These are phyloP conservation scores for Cicer yamashitae DNA, from an alignment of 306 rosid species.

Conservation along the genomic window DNA sequence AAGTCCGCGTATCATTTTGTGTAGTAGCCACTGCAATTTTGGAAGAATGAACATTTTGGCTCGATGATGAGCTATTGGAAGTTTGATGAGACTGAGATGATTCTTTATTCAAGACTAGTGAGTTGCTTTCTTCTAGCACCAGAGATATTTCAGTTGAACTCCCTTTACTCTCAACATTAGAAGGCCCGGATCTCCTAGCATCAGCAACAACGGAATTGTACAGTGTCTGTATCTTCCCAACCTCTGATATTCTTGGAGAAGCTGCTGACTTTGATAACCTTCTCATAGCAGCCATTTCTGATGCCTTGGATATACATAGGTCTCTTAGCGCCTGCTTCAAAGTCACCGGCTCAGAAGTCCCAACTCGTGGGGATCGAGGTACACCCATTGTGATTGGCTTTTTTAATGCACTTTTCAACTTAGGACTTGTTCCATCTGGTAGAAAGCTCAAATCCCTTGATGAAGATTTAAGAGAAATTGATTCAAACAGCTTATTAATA, in stretches of 20 bases:
- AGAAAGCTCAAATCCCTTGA: slow-evolving; percentile 65
- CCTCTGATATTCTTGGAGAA: slow-evolving; percentile 86
- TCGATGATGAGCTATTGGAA: slow-evolving; percentile 49
- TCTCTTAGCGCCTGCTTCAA: slow-evolving; percentile 96
- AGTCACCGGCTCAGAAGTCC: slow-evolving; percentile 76
- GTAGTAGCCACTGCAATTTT: slow-evolving; percentile 43
- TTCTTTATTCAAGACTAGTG: slow-evolving; percentile 46
- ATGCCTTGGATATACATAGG: slow-evolving; percentile 90
- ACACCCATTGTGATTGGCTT: slow-evolving; percentile 80
- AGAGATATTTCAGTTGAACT: slow-evolving; percentile 63
- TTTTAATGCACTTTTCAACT: slow-evolving; percentile 72
- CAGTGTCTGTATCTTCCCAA: slow-evolving; percentile 91
- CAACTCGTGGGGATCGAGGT: slow-evolving; percentile 76
- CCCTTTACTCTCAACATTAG: slow-evolving; percentile 52
- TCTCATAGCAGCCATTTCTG: slow-evolving; percentile 97
- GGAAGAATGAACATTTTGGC: slow-evolving; percentile 56
- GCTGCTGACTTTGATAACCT: slow-evolving; percentile 81
- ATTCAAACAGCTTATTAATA: slow-evolving; percentile 79
- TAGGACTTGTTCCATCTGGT: slow-evolving; percentile 67
- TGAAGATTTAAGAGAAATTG: slow-evolving; percentile 66
- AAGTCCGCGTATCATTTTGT: slow-evolving; percentile 35
- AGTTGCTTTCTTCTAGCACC: slow-evolving; percentile 65
- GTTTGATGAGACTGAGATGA: slow-evolving; percentile 50
- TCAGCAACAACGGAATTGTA: slow-evolving; percentile 87
- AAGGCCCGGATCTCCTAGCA: slow-evolving; percentile 61